A percentile compares a stretch with the other conserved stretches of the same genome.
phyloP scores from a whole-genome alignment of 2,329 filamentous ascomycete species.

The Mycosphaerella sp. region DNA sequence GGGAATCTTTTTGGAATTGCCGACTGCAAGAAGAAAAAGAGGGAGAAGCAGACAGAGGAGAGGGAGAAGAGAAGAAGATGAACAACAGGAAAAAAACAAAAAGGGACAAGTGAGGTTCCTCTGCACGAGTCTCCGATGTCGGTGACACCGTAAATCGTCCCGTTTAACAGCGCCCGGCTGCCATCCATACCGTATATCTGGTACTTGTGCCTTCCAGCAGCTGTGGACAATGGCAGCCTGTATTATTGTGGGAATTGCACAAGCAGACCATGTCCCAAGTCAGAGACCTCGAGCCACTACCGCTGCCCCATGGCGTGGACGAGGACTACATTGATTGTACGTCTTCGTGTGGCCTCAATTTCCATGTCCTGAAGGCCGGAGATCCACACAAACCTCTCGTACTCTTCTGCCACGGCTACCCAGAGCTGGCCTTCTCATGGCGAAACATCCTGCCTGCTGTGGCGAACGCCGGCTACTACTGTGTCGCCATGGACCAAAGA shows the following conservation, averaged over 20 bases:
- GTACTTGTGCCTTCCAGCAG: too few species aligned
- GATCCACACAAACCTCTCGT: conserved; percentile 49
- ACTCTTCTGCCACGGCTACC: conserved; percentile 60
- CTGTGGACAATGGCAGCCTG: neutral
- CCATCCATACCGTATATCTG: too few species aligned
- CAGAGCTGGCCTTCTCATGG: conserved; percentile 65
- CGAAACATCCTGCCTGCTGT: conserved; percentile 56
- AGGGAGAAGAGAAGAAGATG: too few species aligned
- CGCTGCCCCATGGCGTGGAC: conserved; percentile 51
- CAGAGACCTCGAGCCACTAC: conserved; percentile 40
- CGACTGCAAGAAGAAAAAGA: too few species aligned
- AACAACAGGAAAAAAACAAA: too few species aligned
- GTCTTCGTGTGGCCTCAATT: conserved; percentile 50
- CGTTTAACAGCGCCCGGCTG: too few species aligned
- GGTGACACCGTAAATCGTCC: too few species aligned
- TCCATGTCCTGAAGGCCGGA: conserved; percentile 56
- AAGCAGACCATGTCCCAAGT: conserved; percentile 10
- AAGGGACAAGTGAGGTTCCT: too few species aligned
- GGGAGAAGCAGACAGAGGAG: too few species aligned
- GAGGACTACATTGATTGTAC: conserved; percentile 53
- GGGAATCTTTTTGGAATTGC: too few species aligned
- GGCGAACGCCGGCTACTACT: conserved; percentile 56
- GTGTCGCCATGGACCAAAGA: conserved; percentile 61
- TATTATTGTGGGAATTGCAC: neutral
- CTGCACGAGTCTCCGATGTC: too few species aligned